Percentiles rank a stretch among this genome's conserved stretches.
phyloP scores from a whole-genome alignment of 257 asterid genomes.

The Capsicum baccatum region DNA sequence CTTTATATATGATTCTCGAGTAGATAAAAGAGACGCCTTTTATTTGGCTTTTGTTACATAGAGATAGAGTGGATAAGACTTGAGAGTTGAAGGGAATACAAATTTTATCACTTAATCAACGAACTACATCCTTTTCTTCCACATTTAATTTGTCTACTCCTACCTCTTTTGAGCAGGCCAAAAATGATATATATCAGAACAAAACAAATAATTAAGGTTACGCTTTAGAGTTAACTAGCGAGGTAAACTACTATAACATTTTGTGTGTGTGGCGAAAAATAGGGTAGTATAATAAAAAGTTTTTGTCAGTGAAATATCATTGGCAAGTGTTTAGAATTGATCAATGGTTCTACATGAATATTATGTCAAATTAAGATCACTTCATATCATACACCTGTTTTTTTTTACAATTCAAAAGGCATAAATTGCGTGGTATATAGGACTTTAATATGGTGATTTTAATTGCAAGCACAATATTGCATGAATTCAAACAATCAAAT shows the following conservation, averaged over 20 bases:
- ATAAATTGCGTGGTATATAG: not conserved
- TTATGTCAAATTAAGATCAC: not conserved
- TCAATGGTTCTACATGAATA: too few relatives aligned
- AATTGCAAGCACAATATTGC: not conserved
- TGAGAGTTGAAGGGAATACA: not conserved
- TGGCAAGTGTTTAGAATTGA: not conserved
- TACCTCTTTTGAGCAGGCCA: not conserved
- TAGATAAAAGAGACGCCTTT: not conserved
- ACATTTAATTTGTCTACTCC: not conserved
- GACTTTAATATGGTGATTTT: not conserved
- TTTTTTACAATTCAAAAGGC: not conserved
- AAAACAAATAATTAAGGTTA: slow-evolving; percentile 10
- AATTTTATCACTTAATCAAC: not conserved
- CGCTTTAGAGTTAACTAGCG: not conserved
- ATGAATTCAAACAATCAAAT: not conserved
- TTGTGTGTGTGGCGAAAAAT: not conserved
- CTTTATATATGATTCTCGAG: not conserved
- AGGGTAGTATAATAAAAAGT: not conserved
- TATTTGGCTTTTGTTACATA: not conserved
- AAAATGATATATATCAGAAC: too few relatives aligned
- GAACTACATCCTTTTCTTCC: not conserved
- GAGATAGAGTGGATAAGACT: not conserved
- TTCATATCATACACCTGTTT: not conserved
- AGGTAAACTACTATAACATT: not conserved
- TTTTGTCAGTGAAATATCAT: not conserved